Conservation (phyloP, 169 alveolate genomes). For the Amoebophrya sp. region DNA sequence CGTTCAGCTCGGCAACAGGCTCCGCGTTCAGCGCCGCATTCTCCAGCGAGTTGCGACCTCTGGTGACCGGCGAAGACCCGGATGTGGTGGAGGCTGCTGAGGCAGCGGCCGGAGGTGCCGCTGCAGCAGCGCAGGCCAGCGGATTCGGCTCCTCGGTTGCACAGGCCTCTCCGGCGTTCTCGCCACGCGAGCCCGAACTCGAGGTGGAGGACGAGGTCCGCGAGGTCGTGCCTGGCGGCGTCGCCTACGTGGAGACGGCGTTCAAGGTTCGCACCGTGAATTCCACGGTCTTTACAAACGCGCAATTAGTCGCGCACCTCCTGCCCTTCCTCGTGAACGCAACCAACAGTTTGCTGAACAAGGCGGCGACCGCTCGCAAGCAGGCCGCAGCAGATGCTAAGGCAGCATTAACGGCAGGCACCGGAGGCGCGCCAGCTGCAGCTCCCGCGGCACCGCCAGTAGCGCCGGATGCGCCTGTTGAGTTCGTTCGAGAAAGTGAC, state of each 20-base stretch:
- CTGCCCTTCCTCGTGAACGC: background rate
- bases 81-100: background rate
- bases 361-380: no score
- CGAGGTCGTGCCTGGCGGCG: background rate
- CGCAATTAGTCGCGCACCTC: background rate
- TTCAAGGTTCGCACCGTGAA: background rate
- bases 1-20: no score
- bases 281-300: background rate
- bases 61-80: background rate
- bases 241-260: background rate
- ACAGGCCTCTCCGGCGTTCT: no score
- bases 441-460: no score
- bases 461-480: no score
- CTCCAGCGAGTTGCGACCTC: background rate
- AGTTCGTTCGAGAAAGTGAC: no score
- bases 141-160: background rate
- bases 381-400: no score
- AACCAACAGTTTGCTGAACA: background rate
- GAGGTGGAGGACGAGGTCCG: no score
- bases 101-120: no score
- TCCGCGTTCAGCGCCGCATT: no score
- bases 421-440: no score
- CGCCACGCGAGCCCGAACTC: background rate
- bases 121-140: background rate
- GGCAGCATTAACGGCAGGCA: no score